These are phyloP conservation scores for Lyophyllum decastes DNA, from an alignment of 768 basidiomycete species.

Conservation along the genomic window DNA sequence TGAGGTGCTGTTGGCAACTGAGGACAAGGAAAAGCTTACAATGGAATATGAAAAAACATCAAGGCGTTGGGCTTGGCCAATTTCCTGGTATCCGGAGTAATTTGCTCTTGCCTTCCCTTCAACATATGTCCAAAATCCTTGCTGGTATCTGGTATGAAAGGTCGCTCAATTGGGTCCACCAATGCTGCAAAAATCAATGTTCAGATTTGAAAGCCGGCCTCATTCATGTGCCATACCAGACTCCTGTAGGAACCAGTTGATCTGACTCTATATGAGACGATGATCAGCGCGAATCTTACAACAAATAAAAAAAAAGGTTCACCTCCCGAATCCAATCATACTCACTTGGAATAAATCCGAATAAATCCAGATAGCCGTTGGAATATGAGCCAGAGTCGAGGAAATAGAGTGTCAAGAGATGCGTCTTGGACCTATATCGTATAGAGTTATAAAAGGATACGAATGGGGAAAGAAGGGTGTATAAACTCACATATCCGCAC, in stretches of 20 bases:
- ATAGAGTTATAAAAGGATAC: neutral
- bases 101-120: slow-evolving; percentile 61
- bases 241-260: slow-evolving; percentile 87
- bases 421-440: slow-evolving; percentile 70
- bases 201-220: neutral
- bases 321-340: slow-evolving; percentile 87
- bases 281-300: neutral
- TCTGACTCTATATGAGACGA: slow-evolving; percentile 60
- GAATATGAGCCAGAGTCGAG: slow-evolving; percentile 85
- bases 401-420: slow-evolving; percentile 90
- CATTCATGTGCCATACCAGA: slow-evolving; percentile 47
- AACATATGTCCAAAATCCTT: slow-evolving; percentile 71
- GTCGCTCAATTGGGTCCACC: slow-evolving; percentile 76
- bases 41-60: slow-evolving; percentile 97
- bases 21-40: slow-evolving; percentile 47
- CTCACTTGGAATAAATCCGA: slow-evolving; percentile 66
- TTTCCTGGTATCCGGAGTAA: slow-evolving; percentile 51
- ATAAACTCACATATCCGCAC: slow-evolving; percentile 75
- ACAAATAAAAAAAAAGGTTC: neutral
- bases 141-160: slow-evolving; percentile 76
- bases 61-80: slow-evolving; percentile 94
- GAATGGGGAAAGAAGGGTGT: neutral
- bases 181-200: slow-evolving; percentile 34
- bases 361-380: slow-evolving; percentile 57
- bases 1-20: neutral